A percentile compares a stretch with the other conserved stretches of the same genome.
phyloP scores from a whole-genome alignment of 2,329 filamentous ascomycete genomes.

The Fusarium scirpi region DNA sequence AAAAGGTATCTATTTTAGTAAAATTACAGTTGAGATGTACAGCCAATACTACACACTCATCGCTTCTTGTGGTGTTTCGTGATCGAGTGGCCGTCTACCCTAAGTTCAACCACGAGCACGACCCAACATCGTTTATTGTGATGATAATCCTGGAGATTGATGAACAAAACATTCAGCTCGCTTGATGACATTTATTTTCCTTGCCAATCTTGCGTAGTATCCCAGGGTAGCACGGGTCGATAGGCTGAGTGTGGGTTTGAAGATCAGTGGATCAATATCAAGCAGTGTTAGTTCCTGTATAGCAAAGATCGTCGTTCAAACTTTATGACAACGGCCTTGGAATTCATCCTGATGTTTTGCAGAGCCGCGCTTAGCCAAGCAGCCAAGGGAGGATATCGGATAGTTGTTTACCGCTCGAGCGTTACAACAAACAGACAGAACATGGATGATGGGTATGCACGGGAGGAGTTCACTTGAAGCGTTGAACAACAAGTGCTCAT shows the following conservation, averaged over 20 bases:
- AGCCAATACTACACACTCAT: not conserved
- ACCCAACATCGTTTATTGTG: not conserved
- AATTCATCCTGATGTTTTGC: not conserved
- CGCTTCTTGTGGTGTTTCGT: not conserved
- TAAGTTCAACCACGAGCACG: not conserved
- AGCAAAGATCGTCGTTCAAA: not conserved
- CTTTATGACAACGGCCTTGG: not conserved
- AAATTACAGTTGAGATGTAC: not conserved
- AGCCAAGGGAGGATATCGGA: not conserved
- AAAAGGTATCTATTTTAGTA: not conserved
- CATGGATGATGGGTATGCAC: not conserved
- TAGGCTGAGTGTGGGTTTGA: conserved; percentile 3
- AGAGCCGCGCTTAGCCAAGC: not conserved
- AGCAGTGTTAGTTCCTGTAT: not conserved
- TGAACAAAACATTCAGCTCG: not conserved
- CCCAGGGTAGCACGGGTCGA: not conserved
- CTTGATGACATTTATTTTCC: not conserved
- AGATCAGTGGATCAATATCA: conserved; percentile 12
- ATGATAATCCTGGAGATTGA: not conserved
- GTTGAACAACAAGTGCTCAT: not conserved
- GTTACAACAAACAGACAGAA: not conserved
- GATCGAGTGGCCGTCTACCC: not conserved
- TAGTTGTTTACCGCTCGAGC: not conserved
- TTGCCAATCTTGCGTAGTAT: not conserved
- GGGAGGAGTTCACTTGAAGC: not conserved